A percentile compares a stretch with the other conserved stretches of the same genome.
Conservation (phyloP, 208 protist species). For the Crithidia expoeki region DNA sequence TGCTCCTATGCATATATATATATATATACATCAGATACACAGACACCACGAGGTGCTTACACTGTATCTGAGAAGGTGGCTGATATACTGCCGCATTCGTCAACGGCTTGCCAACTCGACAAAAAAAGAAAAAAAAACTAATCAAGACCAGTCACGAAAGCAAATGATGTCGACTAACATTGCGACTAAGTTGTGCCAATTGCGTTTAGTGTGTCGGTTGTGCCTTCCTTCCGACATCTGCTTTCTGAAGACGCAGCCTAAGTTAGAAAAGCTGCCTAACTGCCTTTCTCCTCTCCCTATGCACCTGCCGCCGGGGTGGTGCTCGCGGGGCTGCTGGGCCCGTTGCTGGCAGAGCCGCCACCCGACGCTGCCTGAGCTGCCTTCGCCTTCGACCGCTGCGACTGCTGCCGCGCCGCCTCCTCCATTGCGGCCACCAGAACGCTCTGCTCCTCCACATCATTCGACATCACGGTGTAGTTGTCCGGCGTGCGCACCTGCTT, state of each 20-base stretch:
- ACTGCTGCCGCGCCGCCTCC: conserved; percentile 43
- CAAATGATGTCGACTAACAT: no score
- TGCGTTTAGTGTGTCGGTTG: no score
- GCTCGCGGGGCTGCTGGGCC: conserved; percentile 17
- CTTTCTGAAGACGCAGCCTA: not conserved
- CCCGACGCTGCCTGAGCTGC: conserved; percentile 18
- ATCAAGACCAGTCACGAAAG: no score
- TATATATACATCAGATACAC: no score
- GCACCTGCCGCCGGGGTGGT: conserved; percentile 8
- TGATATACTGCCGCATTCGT: no score
- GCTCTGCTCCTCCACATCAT: conserved; percentile 53
- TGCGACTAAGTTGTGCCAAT: no score
- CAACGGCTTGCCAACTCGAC: no score
- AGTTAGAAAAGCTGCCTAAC: not conserved
- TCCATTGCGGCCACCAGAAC: conserved; percentile 57
- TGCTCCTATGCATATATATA: no score
- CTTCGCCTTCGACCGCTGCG: conserved; percentile 29
- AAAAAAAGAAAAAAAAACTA: no score
- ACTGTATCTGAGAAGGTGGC: no score
- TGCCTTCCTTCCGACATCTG: no score
- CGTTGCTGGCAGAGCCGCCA: conserved; percentile 16
- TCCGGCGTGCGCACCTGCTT: conserved; percentile 42
- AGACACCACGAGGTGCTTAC: no score
- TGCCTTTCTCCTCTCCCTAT: not conserved
- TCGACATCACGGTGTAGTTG: conserved; percentile 51